Evolutionary conservation across 2,329 filamentous ascomycete genomes (phyloP).

Genomic region (Apiospora kogelbergensis): DNA sequence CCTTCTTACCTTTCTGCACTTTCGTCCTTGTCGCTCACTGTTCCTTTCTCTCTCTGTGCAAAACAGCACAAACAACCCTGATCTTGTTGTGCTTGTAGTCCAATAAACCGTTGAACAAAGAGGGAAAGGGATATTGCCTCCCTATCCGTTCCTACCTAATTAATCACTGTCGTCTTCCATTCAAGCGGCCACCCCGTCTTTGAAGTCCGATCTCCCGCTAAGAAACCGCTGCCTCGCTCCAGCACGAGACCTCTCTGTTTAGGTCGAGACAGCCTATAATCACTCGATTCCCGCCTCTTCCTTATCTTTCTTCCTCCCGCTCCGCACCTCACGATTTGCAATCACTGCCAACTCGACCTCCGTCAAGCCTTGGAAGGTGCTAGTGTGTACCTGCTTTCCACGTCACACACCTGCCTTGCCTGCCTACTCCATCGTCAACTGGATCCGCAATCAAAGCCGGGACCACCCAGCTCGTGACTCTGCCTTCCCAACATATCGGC

Average conservation of each 20-base stretch:
- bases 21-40: conserved; percentile 33
- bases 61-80: conserved; percentile 17
- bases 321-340: conserved; percentile 18
- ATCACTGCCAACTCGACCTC: not conserved
- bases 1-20: conserved; percentile 23
- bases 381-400: conserved; percentile 24
- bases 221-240: not conserved
- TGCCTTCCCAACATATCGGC: conserved; percentile 22
- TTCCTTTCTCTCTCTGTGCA: conserved; percentile 28
- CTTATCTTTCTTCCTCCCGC: conserved; percentile 15
- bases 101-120: conserved; percentile 22
- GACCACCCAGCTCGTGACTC: conserved; percentile 24
- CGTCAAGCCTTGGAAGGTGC: conserved; percentile 19
- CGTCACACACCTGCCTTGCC: conserved; percentile 33
- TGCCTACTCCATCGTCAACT: conserved; percentile 26
- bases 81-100: conserved; percentile 23
- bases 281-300: conserved; percentile 14
- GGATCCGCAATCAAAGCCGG: conserved; percentile 27
- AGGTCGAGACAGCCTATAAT: conserved; percentile 9
- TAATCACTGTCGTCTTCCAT: conserved; percentile 19
- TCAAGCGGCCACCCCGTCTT: not conserved
- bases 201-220: conserved; percentile 5
- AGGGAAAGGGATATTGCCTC: conserved; percentile 29
- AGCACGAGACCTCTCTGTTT: conserved; percentile 12
- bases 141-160: conserved; percentile 23